phyloP scores from a whole-genome alignment of 257 asterid species.

The Pogostemon cablin region DNA sequence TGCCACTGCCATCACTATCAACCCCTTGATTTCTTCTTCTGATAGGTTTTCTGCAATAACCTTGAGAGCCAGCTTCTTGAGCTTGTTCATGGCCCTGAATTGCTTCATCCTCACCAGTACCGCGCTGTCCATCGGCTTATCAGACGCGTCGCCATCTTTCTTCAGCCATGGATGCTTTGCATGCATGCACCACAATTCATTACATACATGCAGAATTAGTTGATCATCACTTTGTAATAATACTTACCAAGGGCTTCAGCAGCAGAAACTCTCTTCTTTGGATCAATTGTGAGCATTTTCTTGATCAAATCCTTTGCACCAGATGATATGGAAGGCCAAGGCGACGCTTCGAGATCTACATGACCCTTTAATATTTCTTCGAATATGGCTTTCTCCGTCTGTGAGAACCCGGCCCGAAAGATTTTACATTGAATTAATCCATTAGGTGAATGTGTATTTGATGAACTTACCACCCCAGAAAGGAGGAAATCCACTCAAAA shows the following conservation, averaged over 20 bases:
- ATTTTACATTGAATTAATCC: too few relatives aligned
- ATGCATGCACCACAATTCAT: not conserved
- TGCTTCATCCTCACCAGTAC: conserved; percentile 88
- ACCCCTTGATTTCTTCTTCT: conserved; percentile 84
- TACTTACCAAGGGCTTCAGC: conserved; percentile 59
- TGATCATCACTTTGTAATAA: too few relatives aligned
- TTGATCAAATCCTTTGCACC: conserved; percentile 68
- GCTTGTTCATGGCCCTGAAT: conserved; percentile 90
- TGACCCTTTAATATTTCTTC: conserved; percentile 52
- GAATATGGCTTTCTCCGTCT: conserved; percentile 63
- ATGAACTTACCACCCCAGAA: conserved; percentile 63
- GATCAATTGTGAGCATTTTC: conserved; percentile 58
- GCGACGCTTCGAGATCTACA: conserved; percentile 48
- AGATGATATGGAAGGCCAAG: conserved; percentile 67
- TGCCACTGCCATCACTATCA: conserved; percentile 90
- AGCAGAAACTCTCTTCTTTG: conserved; percentile 57
- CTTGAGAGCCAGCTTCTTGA: conserved; percentile 88
- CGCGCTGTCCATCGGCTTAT: conserved; percentile 77
- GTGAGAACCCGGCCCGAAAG: conserved; percentile 25
- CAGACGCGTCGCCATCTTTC: conserved; percentile 90
- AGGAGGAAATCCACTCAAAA: conserved; percentile 72
- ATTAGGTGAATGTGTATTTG: too few relatives aligned
- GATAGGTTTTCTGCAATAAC: conserved; percentile 82
- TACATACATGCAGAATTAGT: too few relatives aligned
- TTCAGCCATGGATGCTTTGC: conserved; percentile 95